Evolutionary conservation across 1,284 basidiomycete species (phyloP), one percentile per base, ranked within the genome.

Genomic region (Ustilago shanxiensis): DNA sequence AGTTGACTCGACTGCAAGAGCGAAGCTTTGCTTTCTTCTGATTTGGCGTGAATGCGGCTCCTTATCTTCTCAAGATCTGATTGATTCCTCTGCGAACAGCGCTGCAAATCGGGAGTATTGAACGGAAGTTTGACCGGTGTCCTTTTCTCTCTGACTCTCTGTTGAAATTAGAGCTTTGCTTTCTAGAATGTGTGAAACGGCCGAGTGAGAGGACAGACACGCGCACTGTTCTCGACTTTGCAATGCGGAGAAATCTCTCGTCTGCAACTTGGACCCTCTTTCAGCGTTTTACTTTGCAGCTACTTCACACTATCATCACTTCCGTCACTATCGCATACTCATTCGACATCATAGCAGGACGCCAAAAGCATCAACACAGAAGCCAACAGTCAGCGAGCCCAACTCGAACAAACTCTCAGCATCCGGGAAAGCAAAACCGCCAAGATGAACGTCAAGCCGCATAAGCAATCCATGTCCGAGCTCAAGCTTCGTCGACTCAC

Each of bases 401-500:
- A n/a, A n/a, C n/a, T n/a, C n/a, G n/a, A n/a, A n/a, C 31, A 33
- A 33, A 33, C 31, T 33, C 31, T 6, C 11, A 37, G 35, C 35
- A 37, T 37, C 7, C 20, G 31, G 45, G 5, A 11, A 20, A 20
- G n/a, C 41, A 44, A 3, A 44, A 71, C 10, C 8, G 14, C 35
- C 8, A 33, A 33, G 18, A 93, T 91, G 90, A 90, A 89, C 85
- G 86, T 87, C 66, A 88, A 90, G 77, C 89, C 89, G 44, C 90
- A 90, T 80, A 90, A 90, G 88, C 84, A 86, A 68, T 85, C 83
- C 81, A 96, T 98, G 94, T 93, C 93, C 60, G 95, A 98, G 90
- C 91, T 98, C 85, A 97, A 96, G 90, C 91, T 98, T 77, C 91
- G 95, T 54, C 89, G 95, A 65, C 88, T 98, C 79, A 91, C 92